Evolutionary conservation across 2,329 filamentous ascomycete genomes (phyloP).

Genomic region (Exserohilum rostratum): DNA sequence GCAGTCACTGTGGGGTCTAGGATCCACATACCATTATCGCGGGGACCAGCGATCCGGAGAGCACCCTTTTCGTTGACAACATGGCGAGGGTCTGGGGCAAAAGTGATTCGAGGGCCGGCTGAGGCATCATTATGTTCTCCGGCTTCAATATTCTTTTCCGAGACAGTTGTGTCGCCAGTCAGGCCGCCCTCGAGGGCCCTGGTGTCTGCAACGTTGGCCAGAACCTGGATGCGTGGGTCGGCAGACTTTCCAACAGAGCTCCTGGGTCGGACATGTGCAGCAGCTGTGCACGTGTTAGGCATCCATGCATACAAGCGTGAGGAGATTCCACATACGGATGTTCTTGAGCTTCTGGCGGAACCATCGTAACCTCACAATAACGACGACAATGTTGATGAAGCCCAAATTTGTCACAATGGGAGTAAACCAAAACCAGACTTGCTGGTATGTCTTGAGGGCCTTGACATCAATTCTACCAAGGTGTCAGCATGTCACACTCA

Average conservation of each 20-base stretch:
- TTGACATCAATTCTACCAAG: constrained; percentile 56
- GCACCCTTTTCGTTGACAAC: neutral
- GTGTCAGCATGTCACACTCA: constrained; percentile 14
- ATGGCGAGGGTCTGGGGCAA: constrained; percentile 9
- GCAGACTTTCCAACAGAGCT: neutral
- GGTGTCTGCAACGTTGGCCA: neutral
- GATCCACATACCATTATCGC: constrained; percentile 7
- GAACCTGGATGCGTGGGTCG: neutral
- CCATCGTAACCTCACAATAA: constrained; percentile 94
- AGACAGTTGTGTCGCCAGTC: constrained; percentile 5
- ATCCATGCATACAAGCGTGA: neutral
- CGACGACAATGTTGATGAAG: constrained; percentile 68
- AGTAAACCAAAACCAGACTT: constrained; percentile 52
- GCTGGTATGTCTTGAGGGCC: constrained; percentile 54
- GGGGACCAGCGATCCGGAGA: constrained; percentile 10
- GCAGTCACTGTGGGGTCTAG: neutral
- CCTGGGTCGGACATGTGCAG: constrained; percentile 62
- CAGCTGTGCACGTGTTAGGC: constrained; percentile 38
- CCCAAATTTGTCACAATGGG: constrained; percentile 48
- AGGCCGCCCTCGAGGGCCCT: constrained; percentile 10
- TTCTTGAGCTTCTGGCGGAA: constrained; percentile 95
- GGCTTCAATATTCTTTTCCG: neutral
- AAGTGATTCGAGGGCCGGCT: constrained; percentile 5
- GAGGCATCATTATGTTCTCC: neutral
- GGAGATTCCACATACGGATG: constrained; percentile 59